A percentile compares a stretch with the other conserved stretches of the same genome.
Conservation (phyloP, 2,329 filamentous ascomycete species). For the Raffaelea albimanens region DNA sequence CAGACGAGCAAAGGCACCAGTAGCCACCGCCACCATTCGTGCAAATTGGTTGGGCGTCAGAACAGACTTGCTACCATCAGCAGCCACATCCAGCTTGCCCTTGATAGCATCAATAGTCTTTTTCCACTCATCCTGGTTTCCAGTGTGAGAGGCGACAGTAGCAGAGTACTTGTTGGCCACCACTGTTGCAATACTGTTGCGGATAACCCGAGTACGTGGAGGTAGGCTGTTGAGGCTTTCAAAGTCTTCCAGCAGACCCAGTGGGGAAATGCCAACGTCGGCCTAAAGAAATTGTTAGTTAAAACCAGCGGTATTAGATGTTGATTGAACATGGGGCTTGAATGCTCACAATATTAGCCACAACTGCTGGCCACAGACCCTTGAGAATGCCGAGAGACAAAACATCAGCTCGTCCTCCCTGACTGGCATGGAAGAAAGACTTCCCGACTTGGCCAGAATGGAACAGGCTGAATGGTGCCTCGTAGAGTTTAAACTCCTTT, state of each 20-base stretch:
- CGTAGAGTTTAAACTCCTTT: conserved; percentile 13
- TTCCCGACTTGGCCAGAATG: background rate
- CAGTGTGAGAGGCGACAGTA: conserved; percentile 13
- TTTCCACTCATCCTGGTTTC: conserved; percentile 16
- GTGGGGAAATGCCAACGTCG: conserved; percentile 4
- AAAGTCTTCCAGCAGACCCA: conserved; percentile 10
- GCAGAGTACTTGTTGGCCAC: conserved; percentile 16
- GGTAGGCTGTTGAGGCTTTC: conserved; percentile 9
- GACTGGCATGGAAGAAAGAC: conserved; percentile 10
- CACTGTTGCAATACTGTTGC: conserved; percentile 13
- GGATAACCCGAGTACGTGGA: conserved; percentile 8
- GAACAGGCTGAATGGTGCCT: conserved; percentile 19
- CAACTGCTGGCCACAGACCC: conserved; percentile 18
- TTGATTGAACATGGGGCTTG: no score
- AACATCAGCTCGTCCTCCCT: conserved; percentile 12
- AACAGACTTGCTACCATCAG: background rate
- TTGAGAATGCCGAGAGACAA: conserved; percentile 19
- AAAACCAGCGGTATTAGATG: no score
- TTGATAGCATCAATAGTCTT: conserved; percentile 6
- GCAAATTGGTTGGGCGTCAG: conserved; percentile 11
- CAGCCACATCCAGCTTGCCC: background rate
- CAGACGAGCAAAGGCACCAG: conserved; percentile 21
- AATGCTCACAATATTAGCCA: conserved; percentile 17
- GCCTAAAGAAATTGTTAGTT: conserved; percentile 13
- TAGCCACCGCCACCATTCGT: conserved; percentile 18